These are phyloP conservation scores for Prunus mume DNA, from an alignment of 306 rosid genomes.

Conservation along the genomic window DNA sequence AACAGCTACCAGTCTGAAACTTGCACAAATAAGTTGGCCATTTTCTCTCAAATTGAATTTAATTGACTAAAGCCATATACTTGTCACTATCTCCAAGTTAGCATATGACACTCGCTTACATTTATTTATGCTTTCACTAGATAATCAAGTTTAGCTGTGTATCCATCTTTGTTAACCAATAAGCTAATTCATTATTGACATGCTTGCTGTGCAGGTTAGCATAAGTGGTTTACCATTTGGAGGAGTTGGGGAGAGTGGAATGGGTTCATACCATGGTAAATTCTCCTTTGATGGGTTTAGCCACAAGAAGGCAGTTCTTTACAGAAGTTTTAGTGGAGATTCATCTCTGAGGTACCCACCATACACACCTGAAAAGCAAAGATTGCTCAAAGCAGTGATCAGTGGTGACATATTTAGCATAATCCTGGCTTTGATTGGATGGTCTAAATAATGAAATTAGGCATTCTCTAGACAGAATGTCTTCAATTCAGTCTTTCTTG, in stretches of 20 bases:
- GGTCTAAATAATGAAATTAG: background rate
- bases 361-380: slow-evolving; percentile 57
- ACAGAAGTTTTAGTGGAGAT: slow-evolving; percentile 63
- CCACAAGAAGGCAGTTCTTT: slow-evolving; percentile 73
- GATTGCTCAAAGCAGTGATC: slow-evolving; percentile 50
- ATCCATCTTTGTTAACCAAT: too few relatives aligned
- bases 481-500: background rate
- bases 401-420: slow-evolving; percentile 42
- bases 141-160: too few relatives aligned
- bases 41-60: too few relatives aligned
- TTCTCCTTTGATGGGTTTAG: slow-evolving; percentile 79
- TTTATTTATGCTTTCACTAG: too few relatives aligned
- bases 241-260: slow-evolving; percentile 92
- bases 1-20: too few relatives aligned
- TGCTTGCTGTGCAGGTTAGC: slow-evolving; percentile 46
- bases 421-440: slow-evolving; percentile 48
- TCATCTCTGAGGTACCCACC: slow-evolving; percentile 65
- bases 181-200: background rate
- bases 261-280: slow-evolving; percentile 82
- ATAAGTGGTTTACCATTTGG: slow-evolving; percentile 69
- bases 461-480: background rate
- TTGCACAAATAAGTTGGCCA: too few relatives aligned
- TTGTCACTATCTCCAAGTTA: too few relatives aligned
- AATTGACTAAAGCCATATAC: too few relatives aligned
- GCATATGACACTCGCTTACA: too few relatives aligned